These are phyloP conservation scores for Aspergillus pseudoglaucus DNA, from an alignment of 2,329 filamentous ascomycete species.

Conservation along the genomic window DNA sequence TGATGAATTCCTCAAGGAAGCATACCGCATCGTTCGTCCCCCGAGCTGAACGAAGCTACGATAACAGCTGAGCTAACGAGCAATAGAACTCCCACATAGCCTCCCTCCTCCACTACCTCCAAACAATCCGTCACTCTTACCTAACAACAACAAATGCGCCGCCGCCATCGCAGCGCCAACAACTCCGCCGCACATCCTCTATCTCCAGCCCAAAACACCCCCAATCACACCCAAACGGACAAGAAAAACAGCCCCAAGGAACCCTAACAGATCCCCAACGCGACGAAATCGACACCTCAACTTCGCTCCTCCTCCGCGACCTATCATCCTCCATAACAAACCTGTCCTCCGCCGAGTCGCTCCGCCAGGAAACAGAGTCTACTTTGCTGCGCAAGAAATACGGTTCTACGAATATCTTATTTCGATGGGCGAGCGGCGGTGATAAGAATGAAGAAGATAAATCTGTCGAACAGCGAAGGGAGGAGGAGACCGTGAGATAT, in stretches of 20 bases:
- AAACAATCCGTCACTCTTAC: conserved; percentile 80
- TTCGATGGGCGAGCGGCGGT: conserved; percentile 57
- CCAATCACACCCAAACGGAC: conserved; percentile 30
- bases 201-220: conserved; percentile 20
- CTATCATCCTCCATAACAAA: conserved; percentile 74
- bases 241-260: conserved; percentile 28
- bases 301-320: conserved; percentile 77
- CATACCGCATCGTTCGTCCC: conserved; percentile 70
- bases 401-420: conserved; percentile 44
- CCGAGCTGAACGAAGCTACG: neutral
- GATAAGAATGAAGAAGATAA: conserved; percentile 42
- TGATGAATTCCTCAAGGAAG: conserved; percentile 88
- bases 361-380: conserved; percentile 69
- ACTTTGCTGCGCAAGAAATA: conserved; percentile 69
- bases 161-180: conserved; percentile 37
- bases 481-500: conserved; percentile 64
- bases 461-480: conserved; percentile 60
- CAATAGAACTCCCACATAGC: conserved; percentile 74
- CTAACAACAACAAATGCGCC: conserved; percentile 71
- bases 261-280: conserved; percentile 66
- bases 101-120: conserved; percentile 72
- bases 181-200: conserved; percentile 15
- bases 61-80: conserved; percentile 1
- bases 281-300: conserved; percentile 79
- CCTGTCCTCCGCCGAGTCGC: conserved; percentile 72